Evolutionary conservation across 345 rosid species (phyloP), one percentile per base, ranked within the genome.

Genomic region (Citrus sp.): DNA sequence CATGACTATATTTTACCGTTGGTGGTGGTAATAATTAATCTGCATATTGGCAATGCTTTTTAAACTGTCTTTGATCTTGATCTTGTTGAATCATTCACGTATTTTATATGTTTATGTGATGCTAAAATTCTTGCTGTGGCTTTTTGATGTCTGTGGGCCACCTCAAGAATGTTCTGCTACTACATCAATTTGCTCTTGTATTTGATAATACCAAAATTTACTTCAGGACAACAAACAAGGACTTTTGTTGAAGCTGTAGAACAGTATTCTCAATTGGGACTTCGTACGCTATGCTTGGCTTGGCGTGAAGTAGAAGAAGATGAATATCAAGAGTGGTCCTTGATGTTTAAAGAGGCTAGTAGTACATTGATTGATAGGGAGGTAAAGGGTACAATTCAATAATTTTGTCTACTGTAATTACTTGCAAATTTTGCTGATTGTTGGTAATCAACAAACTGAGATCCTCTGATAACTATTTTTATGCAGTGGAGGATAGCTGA

Each of bases 401-500:
- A 9, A 72, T 82, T 37, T 73, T 54, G 25, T 58, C 62, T 61
- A 18, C 27, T 73, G 30, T 68, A n/a, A 37, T 75, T 66, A 22
- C 63, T 38, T 58, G 14, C 24, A 25, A 25, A 18, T 62, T 60
- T 19, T 18, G 54, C 59, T 38, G 19, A 73, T 69, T 13, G 77
- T 74, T 77, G 67, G 79, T 38, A 51, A 79, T 78, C 1, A 27
- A 68, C 61, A 76, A 62, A 59, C 70, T 70, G 87, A 77, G 79
- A 77, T 35, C 73, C 78, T 84, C 75, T 76, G 56, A 51, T 77
- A 28, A 35, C 64, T 80, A 60, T 80, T 75, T 75, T 80, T 79
- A 75, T 88, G 81, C 89, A 96, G 99, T 94, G 99, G 99, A 96
- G 90, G 87, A 84, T 96, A 62, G 99, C 98, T 62, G 99, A 96